Percentiles rank a stretch among this genome's conserved stretches.
Evolutionary conservation across 1,284 basidiomycete species (phyloP).

Genomic region (Ceratobasidium sp.): DNA sequence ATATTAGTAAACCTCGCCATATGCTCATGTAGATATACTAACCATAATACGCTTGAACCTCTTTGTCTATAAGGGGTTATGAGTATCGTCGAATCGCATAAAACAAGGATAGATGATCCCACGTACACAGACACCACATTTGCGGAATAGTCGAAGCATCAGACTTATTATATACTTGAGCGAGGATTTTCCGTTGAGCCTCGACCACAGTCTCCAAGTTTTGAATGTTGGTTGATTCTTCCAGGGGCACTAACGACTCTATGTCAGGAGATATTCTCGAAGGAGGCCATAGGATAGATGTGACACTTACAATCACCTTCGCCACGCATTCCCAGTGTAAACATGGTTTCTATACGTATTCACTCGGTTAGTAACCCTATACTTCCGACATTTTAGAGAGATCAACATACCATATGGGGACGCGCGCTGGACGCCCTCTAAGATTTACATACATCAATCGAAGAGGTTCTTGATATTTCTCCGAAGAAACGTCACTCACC

Average conservation of each 20-base stretch:
- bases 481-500: slow-evolving; percentile 7
- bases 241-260: slow-evolving; percentile 64
- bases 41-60: slow-evolving; percentile 75
- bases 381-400: background rate
- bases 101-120: slow-evolving; percentile 48
- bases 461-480: background rate
- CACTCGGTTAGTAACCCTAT: background rate
- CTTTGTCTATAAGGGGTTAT: slow-evolving; percentile 60
- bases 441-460: background rate
- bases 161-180: slow-evolving; percentile 65
- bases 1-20: background rate
- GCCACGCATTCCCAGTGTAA: slow-evolving; percentile 76
- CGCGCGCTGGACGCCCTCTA: slow-evolving; percentile 69
- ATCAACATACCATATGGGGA: slow-evolving; percentile 58
- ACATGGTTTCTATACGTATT: slow-evolving; percentile 64
- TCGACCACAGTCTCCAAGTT: slow-evolving; percentile 70
- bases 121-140: slow-evolving; percentile 73
- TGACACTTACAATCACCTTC: slow-evolving; percentile 66
- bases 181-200: slow-evolving; percentile 74
- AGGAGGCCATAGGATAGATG: background rate
- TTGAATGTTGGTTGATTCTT: slow-evolving; percentile 64
- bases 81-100: slow-evolving; percentile 10
- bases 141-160: slow-evolving; percentile 71
- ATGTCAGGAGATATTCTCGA: slow-evolving; percentile 16
- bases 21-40: background rate